Percentiles rank a stretch among this genome's conserved stretches.
Conservation (phyloP, 352 stramenopile genomes). For the Discostella stelligera region DNA sequence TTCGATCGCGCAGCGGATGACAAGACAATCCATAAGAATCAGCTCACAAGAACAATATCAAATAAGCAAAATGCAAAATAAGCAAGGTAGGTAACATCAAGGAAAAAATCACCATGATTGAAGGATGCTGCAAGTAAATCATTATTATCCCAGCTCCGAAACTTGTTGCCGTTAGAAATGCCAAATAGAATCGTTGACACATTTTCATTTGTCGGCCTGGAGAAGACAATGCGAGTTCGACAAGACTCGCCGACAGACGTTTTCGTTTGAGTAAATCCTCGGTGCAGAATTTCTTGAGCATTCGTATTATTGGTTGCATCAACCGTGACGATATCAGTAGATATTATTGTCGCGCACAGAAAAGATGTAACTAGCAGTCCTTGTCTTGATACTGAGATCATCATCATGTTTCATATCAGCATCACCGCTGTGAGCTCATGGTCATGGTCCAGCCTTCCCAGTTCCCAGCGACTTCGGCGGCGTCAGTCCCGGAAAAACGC, state of each 20-base stretch:
- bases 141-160: background rate
- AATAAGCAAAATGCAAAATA: too few relatives aligned
- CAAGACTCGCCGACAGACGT: too few relatives aligned
- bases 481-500: too few relatives aligned
- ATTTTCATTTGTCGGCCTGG: constrained; percentile 35
- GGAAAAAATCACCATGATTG: constrained; percentile 19
- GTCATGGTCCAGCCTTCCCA: too few relatives aligned
- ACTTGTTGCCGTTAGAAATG: background rate
- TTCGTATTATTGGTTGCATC: background rate
- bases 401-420: too few relatives aligned
- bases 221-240: constrained; percentile 35
- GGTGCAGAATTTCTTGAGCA: background rate
- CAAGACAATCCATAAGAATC: background rate
- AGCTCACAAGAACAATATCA: too few relatives aligned
- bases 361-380: too few relatives aligned
- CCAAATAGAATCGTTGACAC: constrained; percentile 32
- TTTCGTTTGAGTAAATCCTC: too few relatives aligned
- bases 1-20: background rate
- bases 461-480: too few relatives aligned
- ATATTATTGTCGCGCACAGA: background rate
- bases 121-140: constrained; percentile 8
- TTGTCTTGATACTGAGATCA: too few relatives aligned
- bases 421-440: too few relatives aligned
- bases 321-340: background rate
- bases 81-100: background rate